Evolutionary conservation across 2,329 filamentous ascomycete species (phyloP).

Genomic region (Colletotrichum sp.): DNA sequence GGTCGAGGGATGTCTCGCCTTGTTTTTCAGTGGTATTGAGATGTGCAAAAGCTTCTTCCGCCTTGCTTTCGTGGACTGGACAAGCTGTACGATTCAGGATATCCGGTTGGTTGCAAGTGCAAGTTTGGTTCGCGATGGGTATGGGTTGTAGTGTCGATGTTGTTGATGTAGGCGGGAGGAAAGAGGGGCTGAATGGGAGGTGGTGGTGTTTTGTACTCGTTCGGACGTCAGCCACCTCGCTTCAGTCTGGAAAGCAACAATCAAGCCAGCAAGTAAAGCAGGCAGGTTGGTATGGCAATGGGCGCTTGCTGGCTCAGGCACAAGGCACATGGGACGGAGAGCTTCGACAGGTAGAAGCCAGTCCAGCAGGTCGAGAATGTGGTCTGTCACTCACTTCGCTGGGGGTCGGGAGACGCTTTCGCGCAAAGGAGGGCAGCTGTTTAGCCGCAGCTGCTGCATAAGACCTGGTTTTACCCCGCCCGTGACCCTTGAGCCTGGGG

Average conservation of each 20-base stretch:
- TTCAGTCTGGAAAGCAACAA: not conserved
- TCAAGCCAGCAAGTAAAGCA: not conserved
- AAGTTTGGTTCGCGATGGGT: not conserved
- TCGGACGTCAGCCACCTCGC: not conserved
- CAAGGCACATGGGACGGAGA: not conserved
- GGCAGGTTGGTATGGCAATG: constrained; percentile 15
- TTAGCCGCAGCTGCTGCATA: not conserved
- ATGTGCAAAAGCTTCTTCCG: not conserved
- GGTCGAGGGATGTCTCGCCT: not conserved
- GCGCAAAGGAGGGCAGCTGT: not conserved
- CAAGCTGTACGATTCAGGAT: not conserved
- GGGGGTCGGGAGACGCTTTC: not conserved
- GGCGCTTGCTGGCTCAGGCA: not conserved
- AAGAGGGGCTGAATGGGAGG: not conserved
- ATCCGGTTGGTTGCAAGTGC: not conserved
- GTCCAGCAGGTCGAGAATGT: not conserved
- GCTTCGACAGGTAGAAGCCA: not conserved
- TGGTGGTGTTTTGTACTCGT: constrained; percentile 10
- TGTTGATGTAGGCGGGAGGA: not conserved
- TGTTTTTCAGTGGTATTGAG: constrained; percentile 6
- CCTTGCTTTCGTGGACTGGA: not conserved
- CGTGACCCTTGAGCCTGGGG: not conserved
- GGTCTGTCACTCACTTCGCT: not conserved
- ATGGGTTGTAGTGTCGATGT: not conserved
- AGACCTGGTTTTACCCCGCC: constrained; percentile 6